Evolutionary conservation across 495 filamentous ascomycete genomes (phyloP).

Genomic region (Aspergillus biplanus): DNA sequence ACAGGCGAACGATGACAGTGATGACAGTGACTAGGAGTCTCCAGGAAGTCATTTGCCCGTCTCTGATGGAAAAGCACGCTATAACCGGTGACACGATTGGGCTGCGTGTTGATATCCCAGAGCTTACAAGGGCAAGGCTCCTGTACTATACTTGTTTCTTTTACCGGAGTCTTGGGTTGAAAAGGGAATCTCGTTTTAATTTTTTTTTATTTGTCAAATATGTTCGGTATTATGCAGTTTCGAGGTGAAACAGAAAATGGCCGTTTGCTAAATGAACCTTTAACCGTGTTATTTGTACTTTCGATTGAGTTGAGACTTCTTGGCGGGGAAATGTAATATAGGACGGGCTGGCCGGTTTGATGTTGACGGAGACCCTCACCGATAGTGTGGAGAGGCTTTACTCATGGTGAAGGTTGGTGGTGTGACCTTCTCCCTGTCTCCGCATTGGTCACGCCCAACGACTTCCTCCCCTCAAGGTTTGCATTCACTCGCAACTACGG

Average conservation of each 20-base stretch:
- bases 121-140: conserved; percentile 32
- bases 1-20: conserved; percentile 59
- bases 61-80: conserved; percentile 13
- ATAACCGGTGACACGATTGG: conserved; percentile 6
- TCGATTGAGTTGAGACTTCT: background rate
- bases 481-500: too few species aligned
- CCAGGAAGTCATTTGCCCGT: conserved; percentile 35
- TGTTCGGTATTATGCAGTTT: conserved; percentile 26
- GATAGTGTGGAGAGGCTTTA: background rate
- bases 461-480: background rate
- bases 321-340: background rate
- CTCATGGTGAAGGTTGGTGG: background rate
- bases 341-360: too few species aligned
- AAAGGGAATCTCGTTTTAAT: conserved; percentile 40
- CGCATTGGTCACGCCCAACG: conserved; percentile 18
- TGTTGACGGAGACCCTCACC: too few species aligned
- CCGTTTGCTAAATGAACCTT: background rate
- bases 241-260: conserved; percentile 3
- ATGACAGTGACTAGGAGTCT: conserved; percentile 56
- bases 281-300: background rate
- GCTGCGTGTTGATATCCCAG: conserved; percentile 7
- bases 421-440: conserved; percentile 19
- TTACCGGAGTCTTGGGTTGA: conserved; percentile 49
- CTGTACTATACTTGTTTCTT: conserved; percentile 47
- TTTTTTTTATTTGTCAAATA: conserved; percentile 11